Evolutionary conservation across 208 protist genomes (phyloP).

Genomic region (Trichomonas vaginalis): DNA sequence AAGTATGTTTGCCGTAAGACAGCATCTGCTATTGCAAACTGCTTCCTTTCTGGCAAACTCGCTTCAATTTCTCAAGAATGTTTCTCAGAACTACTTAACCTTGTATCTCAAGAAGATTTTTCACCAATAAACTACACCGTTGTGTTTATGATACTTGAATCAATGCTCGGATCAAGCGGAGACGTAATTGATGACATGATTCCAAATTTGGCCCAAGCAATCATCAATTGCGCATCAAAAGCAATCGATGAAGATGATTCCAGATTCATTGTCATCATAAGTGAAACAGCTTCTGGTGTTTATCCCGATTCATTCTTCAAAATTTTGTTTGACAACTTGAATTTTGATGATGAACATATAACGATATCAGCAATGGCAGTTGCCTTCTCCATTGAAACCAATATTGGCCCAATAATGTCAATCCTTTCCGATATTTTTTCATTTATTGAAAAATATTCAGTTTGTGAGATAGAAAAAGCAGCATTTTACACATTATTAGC

Average conservation of each 20-base stretch:
- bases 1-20: background rate
- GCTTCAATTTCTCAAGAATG: background rate
- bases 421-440: background rate
- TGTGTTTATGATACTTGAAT: background rate
- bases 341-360: background rate
- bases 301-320: background rate
- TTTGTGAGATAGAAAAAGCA: background rate
- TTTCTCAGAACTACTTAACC: background rate
- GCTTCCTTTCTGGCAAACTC: background rate
- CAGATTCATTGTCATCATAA: background rate
- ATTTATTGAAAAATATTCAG: background rate
- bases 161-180: background rate
- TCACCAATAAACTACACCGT: background rate
- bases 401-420: background rate
- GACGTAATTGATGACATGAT: background rate
- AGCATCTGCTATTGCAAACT: background rate
- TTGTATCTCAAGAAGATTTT: background rate
- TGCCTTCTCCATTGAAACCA: background rate
- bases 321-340: background rate
- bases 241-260: background rate
- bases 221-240: background rate
- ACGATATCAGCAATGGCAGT: background rate
- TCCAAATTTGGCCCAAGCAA: background rate
- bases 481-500: background rate
- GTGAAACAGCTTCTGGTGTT: background rate